Conservation (phyloP, 257 asterid species). For the Solanum verrucosum region DNA sequence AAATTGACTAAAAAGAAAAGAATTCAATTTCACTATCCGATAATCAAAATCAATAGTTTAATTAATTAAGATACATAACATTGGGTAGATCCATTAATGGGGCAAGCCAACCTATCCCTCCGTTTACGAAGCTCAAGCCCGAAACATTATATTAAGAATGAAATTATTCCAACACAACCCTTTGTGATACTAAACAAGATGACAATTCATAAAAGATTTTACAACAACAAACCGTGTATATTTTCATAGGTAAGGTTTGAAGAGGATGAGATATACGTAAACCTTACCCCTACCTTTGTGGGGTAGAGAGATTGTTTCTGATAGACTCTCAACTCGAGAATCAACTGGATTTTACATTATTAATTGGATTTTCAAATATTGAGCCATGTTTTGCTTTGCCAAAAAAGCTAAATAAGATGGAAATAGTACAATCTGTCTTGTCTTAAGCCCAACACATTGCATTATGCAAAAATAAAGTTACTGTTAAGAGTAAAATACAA, state of each 20-base stretch:
- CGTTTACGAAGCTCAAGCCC: not conserved
- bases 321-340: not conserved
- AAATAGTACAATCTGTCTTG: not conserved
- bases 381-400: not conserved
- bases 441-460: not conserved
- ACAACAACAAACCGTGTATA: not conserved
- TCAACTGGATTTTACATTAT: not conserved
- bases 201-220: not conserved
- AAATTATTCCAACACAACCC: not conserved
- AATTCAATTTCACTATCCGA: too few relatives aligned
- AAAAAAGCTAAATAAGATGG: not conserved
- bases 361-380: not conserved
- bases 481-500: not conserved
- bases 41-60: not conserved
- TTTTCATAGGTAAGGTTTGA: not conserved
- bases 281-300: not conserved
- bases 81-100: not conserved
- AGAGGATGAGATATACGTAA: not conserved
- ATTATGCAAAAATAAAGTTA: not conserved
- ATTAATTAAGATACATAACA: not conserved
- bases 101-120: not conserved
- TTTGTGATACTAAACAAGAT: not conserved
- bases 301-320: fast-evolving
- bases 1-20: too few relatives aligned
- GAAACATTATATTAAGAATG: not conserved